Evolutionary conservation across 1,284 basidiomycete species (phyloP).

Genomic region (Dichomitus squalens): DNA sequence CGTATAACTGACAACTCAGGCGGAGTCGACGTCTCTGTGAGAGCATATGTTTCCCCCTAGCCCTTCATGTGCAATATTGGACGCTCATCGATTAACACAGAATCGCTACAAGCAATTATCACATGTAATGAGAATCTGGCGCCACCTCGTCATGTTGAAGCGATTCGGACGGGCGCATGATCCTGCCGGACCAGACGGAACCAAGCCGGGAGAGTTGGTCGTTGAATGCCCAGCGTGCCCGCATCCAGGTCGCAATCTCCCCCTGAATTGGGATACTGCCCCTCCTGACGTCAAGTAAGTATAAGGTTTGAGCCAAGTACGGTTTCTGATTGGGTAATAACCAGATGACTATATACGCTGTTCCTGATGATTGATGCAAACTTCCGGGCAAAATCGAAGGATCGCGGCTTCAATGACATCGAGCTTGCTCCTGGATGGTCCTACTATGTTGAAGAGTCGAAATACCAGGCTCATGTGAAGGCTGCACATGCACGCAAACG

Average conservation of each 20-base stretch:
- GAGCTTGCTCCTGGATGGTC: slow-evolving; percentile 26
- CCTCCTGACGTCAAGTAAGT: too few species aligned
- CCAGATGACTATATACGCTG: slow-evolving; percentile 28
- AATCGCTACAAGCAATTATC: slow-evolving; percentile 8
- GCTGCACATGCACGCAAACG: background rate
- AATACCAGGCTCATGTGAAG: slow-evolving; percentile 13
- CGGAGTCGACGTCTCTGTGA: background rate
- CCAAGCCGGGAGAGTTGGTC: slow-evolving; percentile 22
- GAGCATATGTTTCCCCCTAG: too few species aligned
- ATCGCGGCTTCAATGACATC: slow-evolving; percentile 21
- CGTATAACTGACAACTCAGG: slow-evolving; percentile 20
- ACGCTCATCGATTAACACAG: background rate
- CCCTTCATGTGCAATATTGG: too few species aligned
- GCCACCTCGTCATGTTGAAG: slow-evolving; percentile 29
- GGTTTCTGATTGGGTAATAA: too few species aligned
- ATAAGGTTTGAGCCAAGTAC: too few species aligned
- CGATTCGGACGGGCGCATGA: slow-evolving; percentile 27
- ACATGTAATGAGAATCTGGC: slow-evolving; percentile 4
- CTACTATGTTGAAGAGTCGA: slow-evolving; percentile 27
- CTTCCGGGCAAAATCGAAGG: slow-evolving; percentile 29
- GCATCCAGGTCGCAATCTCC: slow-evolving; percentile 20
- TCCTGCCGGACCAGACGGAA: slow-evolving; percentile 7
- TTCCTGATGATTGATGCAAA: slow-evolving; percentile 32
- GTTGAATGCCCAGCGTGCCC: slow-evolving; percentile 34
- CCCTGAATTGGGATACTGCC: slow-evolving; percentile 21